phyloP scores from a whole-genome alignment of 345 rosid genomes.

The Lepidium didymum region DNA sequence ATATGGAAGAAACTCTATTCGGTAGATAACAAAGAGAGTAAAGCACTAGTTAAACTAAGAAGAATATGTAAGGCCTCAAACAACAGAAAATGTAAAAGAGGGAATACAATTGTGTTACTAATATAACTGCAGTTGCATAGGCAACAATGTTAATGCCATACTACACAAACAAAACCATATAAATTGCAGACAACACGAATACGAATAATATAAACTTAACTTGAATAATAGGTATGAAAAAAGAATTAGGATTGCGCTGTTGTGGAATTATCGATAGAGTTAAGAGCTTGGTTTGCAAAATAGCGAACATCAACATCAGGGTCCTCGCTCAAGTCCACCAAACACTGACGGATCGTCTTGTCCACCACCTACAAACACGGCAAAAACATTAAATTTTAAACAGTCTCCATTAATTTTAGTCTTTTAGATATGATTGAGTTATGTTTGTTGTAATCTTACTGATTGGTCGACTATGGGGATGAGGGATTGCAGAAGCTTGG shows the following conservation, averaged over 20 bases:
- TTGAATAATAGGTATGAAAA: neutral
- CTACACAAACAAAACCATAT: constrained; percentile 9
- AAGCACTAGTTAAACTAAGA: neutral
- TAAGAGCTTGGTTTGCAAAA: constrained; percentile 79
- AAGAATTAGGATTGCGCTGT: constrained; percentile 11
- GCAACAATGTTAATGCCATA: constrained; percentile 15
- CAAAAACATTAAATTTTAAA: neutral
- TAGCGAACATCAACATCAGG: constrained; percentile 95
- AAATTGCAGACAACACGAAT: neutral
- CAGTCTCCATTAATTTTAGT: neutral
- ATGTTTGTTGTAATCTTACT: constrained; percentile 39
- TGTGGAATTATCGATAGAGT: constrained; percentile 38
- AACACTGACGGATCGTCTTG: constrained; percentile 76
- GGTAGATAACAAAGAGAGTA: neutral
- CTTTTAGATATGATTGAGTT: neutral
- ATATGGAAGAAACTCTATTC: neutral
- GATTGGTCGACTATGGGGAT: constrained; percentile 78
- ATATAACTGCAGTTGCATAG: constrained; percentile 6
- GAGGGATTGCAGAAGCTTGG: constrained; percentile 81
- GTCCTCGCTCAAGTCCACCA: constrained; percentile 85
- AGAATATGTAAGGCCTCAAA: neutral
- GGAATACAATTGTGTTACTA: constrained; percentile 1
- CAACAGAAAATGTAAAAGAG: neutral
- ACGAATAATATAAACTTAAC: neutral
- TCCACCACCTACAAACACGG: constrained; percentile 57